Evolutionary conservation across 139 green algal genomes (phyloP), one percentile per base, ranked within the genome.

Genomic region (Chlorella sp.): DNA sequence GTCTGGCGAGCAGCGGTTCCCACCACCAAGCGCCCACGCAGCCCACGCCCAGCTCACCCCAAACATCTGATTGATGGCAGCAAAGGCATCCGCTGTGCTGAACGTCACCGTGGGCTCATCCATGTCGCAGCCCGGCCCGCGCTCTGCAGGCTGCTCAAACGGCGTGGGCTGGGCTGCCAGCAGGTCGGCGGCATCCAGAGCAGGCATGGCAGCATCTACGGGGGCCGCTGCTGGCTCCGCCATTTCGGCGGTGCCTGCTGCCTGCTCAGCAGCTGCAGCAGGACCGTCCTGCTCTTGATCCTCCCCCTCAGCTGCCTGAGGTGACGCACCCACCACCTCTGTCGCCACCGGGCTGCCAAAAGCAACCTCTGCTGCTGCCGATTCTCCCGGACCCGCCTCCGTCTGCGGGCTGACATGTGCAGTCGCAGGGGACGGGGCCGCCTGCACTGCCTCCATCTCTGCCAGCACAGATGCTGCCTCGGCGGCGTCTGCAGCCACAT

Each of bases 1-100:
- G 7, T 9, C 48, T 16, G 48, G 48, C 7, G 7, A 57, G 5
- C 48, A 57, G 7, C 69, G 69, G 21, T 12, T 36, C 69, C 69
- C 28, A 5, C 75, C 34, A 34, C 16, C 75, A 81, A 37, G n/a
- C 77, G 2, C 19, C 77, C 77, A 61, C 28, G 11, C 77, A 61
- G 3, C 37, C 22, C 42, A 53, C 1, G 0, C 26, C 34, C 83
- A 61, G 36, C 85, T 81, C 83, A 89, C 87, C 75, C 60, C 69
- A 73, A 97, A 97, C 88, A 96, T 92, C 26, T 90, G 83, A 68
- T 97, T 97, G 24, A 97, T 86, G 0, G 94, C 90, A 16, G 94
- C 93, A 39, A 97, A 95, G 0, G 95, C 95, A 11, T 91, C 93
- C 0, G 90, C 87, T 0, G 95, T 97, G 78, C 78, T 91, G 30